Base-by-base conservation (phyloP, 495 filamentous ascomycete species). In the Talaromyces nanjingensis region DNA sequence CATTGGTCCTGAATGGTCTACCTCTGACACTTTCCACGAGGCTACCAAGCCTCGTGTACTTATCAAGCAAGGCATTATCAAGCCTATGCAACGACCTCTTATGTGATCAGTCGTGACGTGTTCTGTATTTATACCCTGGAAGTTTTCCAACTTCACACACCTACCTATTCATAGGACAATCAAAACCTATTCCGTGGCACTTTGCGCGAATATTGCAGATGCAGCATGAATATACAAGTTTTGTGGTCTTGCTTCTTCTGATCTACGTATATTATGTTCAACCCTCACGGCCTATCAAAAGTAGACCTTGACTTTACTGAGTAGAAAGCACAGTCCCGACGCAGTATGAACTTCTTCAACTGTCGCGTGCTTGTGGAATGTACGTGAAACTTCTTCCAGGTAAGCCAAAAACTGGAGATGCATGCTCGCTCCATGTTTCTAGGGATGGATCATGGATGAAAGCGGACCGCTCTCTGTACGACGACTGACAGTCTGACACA, bases 1-100 rank as follows among this genome's bases (percentile, higher is more conserved):
- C 12, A 84, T 97, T 31, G 96, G 96, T 7, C 92, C 91, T 1
- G 96, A 98, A 76, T 97, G 92, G 92, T 84, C 84, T 66, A 97
- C 94, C 14, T 98, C 97, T 82, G 85, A 91, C 74, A 92, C 89
- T 16, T 93, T 96, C 80, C 93, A 97, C 77, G 83, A 86, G 62
- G 79, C 84, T 42, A 97, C 93, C 68, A 96, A 93, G 84, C 96
- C 94, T 47, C 86, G 92, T 69, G 83, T 98, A 59, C 83, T 97
- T 75, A 75, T 98, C 76, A 97, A 96, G 81, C 90, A 91, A 77
- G 94, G 94, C 31, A 82, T 98, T 66, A 93, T 97, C 75, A 84
- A 85, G 73, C 89, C 94, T 37, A 91, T 98, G 84, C 81, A 85
- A 62, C 93, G 89, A 77, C 92, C 91, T 14, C 81, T 86, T 72